Evolutionary conservation across 805 yeast species (phyloP), one percentile per base, ranked within the genome.

Genomic region (Starmerella bombi): DNA sequence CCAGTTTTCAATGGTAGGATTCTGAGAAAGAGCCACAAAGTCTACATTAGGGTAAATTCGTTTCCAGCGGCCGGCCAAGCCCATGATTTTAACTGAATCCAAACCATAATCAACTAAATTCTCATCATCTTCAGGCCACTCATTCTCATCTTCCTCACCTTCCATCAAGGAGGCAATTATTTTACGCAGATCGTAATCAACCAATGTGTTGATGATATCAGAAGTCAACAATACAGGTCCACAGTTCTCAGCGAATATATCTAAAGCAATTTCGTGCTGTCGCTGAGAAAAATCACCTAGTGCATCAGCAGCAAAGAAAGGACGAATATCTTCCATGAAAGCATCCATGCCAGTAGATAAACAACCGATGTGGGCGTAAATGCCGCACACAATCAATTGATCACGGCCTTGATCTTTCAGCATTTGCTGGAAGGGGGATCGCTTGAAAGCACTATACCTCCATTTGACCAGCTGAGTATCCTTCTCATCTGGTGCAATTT

Each of bases 291-390:
- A 45, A 35, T 45, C 48, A 1, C 35, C 48, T 3, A 36, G 25
- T 2, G 45, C 45, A 35, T 45, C 45, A 14, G 45, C 48, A 15
- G 42, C 37, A 28, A 45, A 4, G 25, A 45, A 45, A 3, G 48
- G 43, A 32, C 38, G 43, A 36, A 45, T 45, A 20, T 45, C 48
- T 9, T 28, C 20, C 48, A 45, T 45, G 31, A 45, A 45, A 2
- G 48, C 48, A 15, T 45, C 48, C 18, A 25, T 42, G 12, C 46
- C 48, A 3, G 48, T 45, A 14, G 41, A n/a, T n/a, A 45, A 17
- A 22, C 45, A 41, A 25, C 48, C 48, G n/a, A 45, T 45, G 33
- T 45, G 48, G 4, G 48, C 43, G 27, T 45, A 45, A 3, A 45
- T 40, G 17, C 48, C 48, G 25, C 45, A 41, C 23, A 45, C 34